Evolutionary conservation across 768 basidiomycete genomes (phyloP), one percentile per base, ranked within the genome.

Genomic region (Agrocybe pediades): DNA sequence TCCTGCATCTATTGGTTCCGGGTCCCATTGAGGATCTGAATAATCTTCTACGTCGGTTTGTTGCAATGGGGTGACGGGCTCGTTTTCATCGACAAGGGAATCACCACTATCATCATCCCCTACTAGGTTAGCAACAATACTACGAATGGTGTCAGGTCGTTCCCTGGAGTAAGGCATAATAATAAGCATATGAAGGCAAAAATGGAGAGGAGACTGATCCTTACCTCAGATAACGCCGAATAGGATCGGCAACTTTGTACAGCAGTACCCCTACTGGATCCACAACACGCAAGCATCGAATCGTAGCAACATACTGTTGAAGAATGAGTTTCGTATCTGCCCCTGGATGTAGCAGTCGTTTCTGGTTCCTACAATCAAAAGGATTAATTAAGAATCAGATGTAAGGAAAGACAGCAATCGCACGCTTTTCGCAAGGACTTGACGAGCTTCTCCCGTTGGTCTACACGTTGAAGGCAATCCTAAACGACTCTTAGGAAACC

Each of bases 1-100:
- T 0, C 95, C 97, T 26, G 97, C 97, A 68, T 99, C 97, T 50
- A 95, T 81, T 0, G 97, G 95, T 65, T 98, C 95, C 0, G 97
- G 97, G 41, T 90, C 86, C 97, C 97, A 99, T 55, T 91, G 88
- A 0, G 91, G 87, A 66, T 99, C 95, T 1, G 78, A 80, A 63
- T 90, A 98, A 57, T 98, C 92, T 59, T 98, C 96, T 46, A 84
- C 78, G 44, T 90, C 86, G 2, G 78, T 72, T 49, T 87, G 84
- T 60, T 92, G 87, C 30, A 93, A 71, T 13, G 90, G 88, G 55
- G 84, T 84, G 42, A 86, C 83, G 0, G 88, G 84, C 51, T 96
- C 94, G 58, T 82, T 90, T 54, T 93, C 92, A 61, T 96, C 92
- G 0, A 91, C 81, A 2, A 95, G 74, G 0, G 88, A 85, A 67